These are phyloP conservation scores for Suillus hirtellus DNA, from an alignment of 768 basidiomycete species.

Conservation along the genomic window DNA sequence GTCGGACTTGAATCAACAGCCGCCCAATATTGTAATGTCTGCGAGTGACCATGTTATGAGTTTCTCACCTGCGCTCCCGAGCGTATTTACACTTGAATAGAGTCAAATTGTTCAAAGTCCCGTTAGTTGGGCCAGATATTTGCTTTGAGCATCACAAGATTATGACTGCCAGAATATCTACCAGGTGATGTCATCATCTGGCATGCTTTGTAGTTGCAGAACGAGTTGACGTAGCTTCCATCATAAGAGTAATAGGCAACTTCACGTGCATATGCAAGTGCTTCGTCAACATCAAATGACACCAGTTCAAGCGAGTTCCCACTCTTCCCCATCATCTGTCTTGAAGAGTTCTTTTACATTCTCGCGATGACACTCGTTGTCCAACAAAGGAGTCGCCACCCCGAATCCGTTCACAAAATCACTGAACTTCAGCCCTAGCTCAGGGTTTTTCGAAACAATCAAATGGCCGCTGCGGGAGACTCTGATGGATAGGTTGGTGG, in stretches of 20 bases:
- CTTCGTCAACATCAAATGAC: neutral
- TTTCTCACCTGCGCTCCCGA: slow-evolving; percentile 29
- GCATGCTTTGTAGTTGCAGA: slow-evolving; percentile 68
- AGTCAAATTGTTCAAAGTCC: slow-evolving; percentile 1
- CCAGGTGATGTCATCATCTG: slow-evolving; percentile 77
- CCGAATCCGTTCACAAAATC: neutral
- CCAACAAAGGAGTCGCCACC: no score
- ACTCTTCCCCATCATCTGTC: neutral
- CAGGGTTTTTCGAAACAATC: slow-evolving; percentile 4
- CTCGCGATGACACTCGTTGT: neutral
- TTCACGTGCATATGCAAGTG: neutral
- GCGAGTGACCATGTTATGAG: neutral
- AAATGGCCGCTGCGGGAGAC: neutral
- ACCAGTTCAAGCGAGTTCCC: neutral
- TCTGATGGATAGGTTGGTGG: neutral
- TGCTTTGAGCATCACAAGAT: slow-evolving; percentile 95
- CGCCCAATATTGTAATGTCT: neutral
- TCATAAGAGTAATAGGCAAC: neutral
- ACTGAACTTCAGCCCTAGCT: neutral
- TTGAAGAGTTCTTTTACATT: neutral
- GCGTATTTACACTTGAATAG: slow-evolving; percentile 26
- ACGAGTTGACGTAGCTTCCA: slow-evolving; percentile 69
- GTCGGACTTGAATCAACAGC: neutral
- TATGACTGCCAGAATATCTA: slow-evolving; percentile 79
- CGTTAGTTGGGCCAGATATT: slow-evolving; percentile 91